A percentile compares a stretch with the other conserved stretches of the same genome.
phyloP scores from a whole-genome alignment of 306 rosid species.

The Lathyrus oleraceus region DNA sequence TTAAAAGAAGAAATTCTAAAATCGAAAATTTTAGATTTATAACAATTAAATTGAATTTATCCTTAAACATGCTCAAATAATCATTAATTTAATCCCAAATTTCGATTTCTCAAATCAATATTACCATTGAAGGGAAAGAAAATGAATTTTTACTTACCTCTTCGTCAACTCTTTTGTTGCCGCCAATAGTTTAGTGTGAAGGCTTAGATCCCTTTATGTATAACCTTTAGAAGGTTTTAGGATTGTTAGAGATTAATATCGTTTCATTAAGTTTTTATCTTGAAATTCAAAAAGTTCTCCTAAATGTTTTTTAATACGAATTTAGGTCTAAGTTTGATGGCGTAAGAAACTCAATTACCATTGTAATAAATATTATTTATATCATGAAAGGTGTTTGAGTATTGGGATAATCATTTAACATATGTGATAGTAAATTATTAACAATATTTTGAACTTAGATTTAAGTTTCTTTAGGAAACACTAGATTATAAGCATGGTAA shows the following conservation, averaged over 20 bases:
- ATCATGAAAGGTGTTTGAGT: background rate
- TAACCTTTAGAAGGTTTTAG: background rate
- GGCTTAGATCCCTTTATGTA: background rate
- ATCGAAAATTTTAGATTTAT: no score
- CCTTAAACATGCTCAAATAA: no score
- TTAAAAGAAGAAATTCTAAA: no score
- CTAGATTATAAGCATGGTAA: background rate
- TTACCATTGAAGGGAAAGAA: background rate
- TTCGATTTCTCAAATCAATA: background rate
- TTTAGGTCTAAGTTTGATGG: background rate
- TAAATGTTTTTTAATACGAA: background rate
- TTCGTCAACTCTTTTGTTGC: background rate
- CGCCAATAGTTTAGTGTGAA: background rate
- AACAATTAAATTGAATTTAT: no score
- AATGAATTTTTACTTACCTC: background rate
- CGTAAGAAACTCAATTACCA: background rate
- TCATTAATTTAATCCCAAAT: background rate
- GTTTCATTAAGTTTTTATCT: background rate
- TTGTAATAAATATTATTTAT: background rate
- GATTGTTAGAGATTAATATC: background rate
- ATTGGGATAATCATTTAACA: background rate
- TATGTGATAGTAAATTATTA: background rate
- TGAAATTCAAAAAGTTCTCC: background rate
- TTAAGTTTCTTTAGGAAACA: background rate
- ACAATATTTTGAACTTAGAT: background rate